Base-by-base conservation (phyloP, 1,284 basidiomycete genomes). In the Coniferiporia weirii region DNA sequence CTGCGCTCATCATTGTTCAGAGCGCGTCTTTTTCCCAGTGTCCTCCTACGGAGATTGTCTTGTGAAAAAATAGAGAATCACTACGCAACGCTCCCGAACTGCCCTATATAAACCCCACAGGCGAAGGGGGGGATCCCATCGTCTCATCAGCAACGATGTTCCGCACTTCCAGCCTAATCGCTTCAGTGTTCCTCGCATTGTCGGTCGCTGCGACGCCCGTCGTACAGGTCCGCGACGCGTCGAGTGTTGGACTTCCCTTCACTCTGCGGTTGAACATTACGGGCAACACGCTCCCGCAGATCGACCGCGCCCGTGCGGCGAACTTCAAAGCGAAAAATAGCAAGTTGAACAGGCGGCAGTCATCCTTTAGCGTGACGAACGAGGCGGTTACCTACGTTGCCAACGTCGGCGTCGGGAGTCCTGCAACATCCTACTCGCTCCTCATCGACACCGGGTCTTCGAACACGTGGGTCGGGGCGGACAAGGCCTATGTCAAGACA, bases 401-500 rank as follows among this genome's bases (percentile, higher is more conserved):
- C 35, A 57, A 58, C 1, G 63, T 64, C 36, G 63, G 63, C 22
- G 61, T 64, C 38, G 63, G 63, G 12, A 64, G 52, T 47, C 63
- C 63, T 3, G 34, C 63, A 9, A 64, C 63, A 15, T 36, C 50
- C 17, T 60, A 65, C 52, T 38, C 50, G 47, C 56, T 65, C 6
- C 48, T 65, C 36, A 61, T 65, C 47, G 64, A 65, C 55, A 65
- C 63, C 1, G 64, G 64, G 17, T 59, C 56, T 17, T 63, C 63
- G 12, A 65, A 65, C 43, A 65, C 64, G 5, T 27, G 27, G 27
- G 27, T 27, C 5, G 27, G 27, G 2, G 27, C 27, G 27, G 27
- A 27, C 5, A 27, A 27, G 27, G 27, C 27, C 27, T 27, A 27
- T 27, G 27, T 27, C 27, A 27, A 27, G 27, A 27, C 27, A 27